Evolutionary conservation across 2,329 filamentous ascomycete species (phyloP), one percentile per base, ranked within the genome.

Genomic region (Aspergillus fijiensis): DNA sequence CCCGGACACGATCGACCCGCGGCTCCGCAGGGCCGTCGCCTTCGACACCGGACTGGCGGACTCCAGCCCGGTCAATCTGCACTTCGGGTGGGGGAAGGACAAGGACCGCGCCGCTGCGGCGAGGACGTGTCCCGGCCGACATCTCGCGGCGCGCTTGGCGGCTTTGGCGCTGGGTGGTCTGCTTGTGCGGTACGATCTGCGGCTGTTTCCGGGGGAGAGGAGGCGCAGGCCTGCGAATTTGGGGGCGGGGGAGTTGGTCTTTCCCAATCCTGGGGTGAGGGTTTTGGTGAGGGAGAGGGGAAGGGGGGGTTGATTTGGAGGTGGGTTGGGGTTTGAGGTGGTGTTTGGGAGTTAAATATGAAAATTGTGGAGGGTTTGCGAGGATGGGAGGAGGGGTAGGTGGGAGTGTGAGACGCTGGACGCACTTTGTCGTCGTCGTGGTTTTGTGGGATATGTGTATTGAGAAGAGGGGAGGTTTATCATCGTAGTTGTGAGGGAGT

Each of bases 111-210:
- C 12, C 59, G 63, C 11, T 5, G 31, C 31, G 31, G 31, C 31
- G 31, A 67, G 65, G 49, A 65, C 67, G 1, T 72, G 69, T 55
- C 68, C 71, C 14, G 69, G 67, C 16, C 63, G 70, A 2, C 67
- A 68, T 50, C 67, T 71, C n/a, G 67, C 64, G 1, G 56, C 53
- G 21, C 64, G 62, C 45, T 65, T 65, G 4, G 61, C 69, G 35
- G 72, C 73, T 51, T 66, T 67, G 3, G 64, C 72, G 33, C 47
- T 72, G 31, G 71, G 71, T 27, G 67, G 67, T 12, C 58, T 74
- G 25, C 59, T 72, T 11, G 56, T 67, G 27, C 70, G 72, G 6
- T 73, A 73, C 50, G 71, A 74, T 5, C 65, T 73, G 25, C 69
- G 69, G 50, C 68, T 70, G n/a, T 45, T 45, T 45, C 39, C 39